phyloP scores from a whole-genome alignment of 805 yeast genomes.

The Lachancea quebecensis region DNA sequence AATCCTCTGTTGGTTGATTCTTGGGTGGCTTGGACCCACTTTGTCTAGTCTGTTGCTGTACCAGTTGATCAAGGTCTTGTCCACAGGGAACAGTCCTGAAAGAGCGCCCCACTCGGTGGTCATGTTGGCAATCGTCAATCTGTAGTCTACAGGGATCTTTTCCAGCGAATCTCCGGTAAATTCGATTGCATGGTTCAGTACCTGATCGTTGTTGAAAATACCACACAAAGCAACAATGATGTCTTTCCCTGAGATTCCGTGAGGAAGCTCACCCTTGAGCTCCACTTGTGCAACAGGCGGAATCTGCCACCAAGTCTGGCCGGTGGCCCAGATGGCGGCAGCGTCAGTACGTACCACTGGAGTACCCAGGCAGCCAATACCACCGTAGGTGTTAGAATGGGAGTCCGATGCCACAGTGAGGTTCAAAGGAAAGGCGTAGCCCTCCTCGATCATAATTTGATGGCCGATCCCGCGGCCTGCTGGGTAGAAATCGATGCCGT shows the following conservation, averaged over 20 bases:
- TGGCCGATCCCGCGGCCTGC: slow-evolving; percentile 99
- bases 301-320: slow-evolving; percentile 99
- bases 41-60: slow-evolving; percentile 53
- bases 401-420: slow-evolving; percentile 96
- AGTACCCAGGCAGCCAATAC: slow-evolving; percentile 91
- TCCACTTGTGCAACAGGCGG: slow-evolving; percentile 97
- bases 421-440: slow-evolving; percentile 92
- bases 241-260: slow-evolving; percentile 92
- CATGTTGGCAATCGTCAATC: slow-evolving; percentile 93
- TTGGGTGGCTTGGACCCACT: slow-evolving; percentile 66
- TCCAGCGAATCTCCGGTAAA: slow-evolving; percentile 78
- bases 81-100: slow-evolving; percentile 97
- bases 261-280: slow-evolving; percentile 70
- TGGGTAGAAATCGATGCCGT: slow-evolving; percentile 94
- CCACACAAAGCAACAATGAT: slow-evolving; percentile 96
- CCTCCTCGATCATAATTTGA: slow-evolving; percentile 98
- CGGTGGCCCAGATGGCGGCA: slow-evolving; percentile 99
- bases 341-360: slow-evolving; percentile 98
- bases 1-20: slow-evolving; percentile 62
- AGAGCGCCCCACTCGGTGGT: slow-evolving; percentile 99
- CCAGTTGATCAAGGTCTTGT: slow-evolving; percentile 67
- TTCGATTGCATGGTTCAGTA: slow-evolving; percentile 87
- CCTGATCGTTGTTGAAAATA: slow-evolving; percentile 84
- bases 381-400: slow-evolving; percentile 97
- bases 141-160: slow-evolving; percentile 66